phyloP scores from a whole-genome alignment of 371 early-diverging fungal genomes.

The Rhizopus stolonifer region DNA sequence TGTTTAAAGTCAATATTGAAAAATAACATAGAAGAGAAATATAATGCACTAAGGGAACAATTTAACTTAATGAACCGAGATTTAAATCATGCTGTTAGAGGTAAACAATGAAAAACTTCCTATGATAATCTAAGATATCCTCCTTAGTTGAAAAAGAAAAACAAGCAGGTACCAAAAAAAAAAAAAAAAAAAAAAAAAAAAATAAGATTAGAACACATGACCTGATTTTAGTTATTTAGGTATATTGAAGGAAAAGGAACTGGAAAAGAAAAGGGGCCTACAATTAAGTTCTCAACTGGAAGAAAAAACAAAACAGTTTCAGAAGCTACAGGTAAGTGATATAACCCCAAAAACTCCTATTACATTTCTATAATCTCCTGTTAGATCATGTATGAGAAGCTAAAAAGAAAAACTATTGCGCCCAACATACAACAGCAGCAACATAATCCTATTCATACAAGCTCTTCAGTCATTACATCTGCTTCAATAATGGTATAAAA shows the following conservation, averaged over 20 bases:
- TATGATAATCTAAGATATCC: not conserved
- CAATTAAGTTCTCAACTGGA: constrained; percentile 57
- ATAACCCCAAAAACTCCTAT: not conserved
- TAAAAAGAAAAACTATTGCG: constrained; percentile 51
- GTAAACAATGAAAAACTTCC: constrained; percentile 36
- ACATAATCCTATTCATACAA: not conserved
- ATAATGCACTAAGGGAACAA: constrained; percentile 45
- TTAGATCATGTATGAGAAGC: constrained; percentile 7
- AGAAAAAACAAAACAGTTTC: constrained; percentile 68
- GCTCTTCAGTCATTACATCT: not conserved
- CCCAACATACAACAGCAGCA: constrained; percentile 24
- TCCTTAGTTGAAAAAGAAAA: constrained; percentile 21
- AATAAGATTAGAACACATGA: not conserved
- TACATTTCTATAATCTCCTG: not conserved
- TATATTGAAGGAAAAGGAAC: constrained; percentile 48
- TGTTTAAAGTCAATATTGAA: constrained; percentile 57
- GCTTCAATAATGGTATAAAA: not conserved
- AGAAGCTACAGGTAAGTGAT: constrained; percentile 55
- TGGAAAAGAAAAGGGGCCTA: constrained; percentile 51
- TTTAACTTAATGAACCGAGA: constrained; percentile 47
- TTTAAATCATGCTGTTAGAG: constrained; percentile 49
- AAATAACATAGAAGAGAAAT: constrained; percentile 55
- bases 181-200: constrained; percentile 2
- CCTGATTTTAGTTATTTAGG: constrained; percentile 20
- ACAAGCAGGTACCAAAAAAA: constrained; percentile 23